A percentile compares a stretch with the other conserved stretches of the same genome.
These are phyloP conservation scores for Thelonectria discophora DNA, from an alignment of 2,329 filamentous ascomycete genomes.

Conservation along the genomic window DNA sequence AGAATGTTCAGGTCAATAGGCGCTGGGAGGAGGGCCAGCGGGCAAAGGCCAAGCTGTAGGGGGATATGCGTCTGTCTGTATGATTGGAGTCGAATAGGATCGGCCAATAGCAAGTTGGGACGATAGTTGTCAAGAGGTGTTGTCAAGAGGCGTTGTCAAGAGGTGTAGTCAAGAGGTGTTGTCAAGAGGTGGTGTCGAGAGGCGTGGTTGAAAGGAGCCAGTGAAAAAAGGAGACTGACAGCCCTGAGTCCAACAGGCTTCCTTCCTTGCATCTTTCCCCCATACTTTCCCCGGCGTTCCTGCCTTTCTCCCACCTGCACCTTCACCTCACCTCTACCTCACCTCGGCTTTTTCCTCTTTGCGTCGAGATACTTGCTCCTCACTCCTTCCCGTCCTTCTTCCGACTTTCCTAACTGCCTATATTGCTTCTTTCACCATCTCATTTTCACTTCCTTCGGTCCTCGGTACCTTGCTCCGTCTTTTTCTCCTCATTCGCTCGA, in stretches of 20 bases:
- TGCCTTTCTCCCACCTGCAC: background rate
- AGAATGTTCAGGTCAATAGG: conserved; percentile 75
- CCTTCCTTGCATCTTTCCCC: background rate
- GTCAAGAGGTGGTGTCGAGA: no score
- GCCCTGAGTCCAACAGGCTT: background rate
- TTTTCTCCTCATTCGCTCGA: conserved; percentile 1
- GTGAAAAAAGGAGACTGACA: no score
- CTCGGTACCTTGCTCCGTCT: background rate
- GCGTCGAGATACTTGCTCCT: background rate
- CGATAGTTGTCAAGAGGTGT: no score
- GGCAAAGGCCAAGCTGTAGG: conserved; percentile 44
- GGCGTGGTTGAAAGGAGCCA: no score
- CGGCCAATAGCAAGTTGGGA: no score
- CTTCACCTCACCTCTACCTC: no score
- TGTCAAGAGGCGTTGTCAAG: no score
- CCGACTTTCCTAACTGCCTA: background rate
- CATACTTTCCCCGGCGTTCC: background rate
- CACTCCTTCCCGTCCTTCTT: background rate
- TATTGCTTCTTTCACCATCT: background rate
- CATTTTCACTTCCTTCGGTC: background rate
- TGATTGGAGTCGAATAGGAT: no score
- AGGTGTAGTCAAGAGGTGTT: no score
- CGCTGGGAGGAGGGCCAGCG: conserved; percentile 75
- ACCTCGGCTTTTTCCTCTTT: background rate
- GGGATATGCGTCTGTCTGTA: no score